Evolutionary conservation across 192 early-diverging fungal genomes (phyloP).

Genomic region (Irineochytrium annulatum): DNA sequence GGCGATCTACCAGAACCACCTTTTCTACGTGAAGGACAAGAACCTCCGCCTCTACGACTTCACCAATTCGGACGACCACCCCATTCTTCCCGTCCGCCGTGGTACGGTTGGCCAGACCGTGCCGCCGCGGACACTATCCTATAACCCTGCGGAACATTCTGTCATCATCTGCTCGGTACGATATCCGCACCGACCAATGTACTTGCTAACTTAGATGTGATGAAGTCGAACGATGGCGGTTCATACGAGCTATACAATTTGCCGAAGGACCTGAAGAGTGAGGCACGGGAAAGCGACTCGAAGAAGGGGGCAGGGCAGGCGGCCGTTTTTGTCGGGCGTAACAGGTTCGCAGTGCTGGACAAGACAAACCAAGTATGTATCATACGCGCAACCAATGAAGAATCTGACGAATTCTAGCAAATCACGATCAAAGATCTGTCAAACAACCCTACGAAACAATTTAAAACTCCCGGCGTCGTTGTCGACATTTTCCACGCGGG

Average conservation of each 20-base stretch:
- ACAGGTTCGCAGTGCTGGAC: slow-evolving; percentile 95
- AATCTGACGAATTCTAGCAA: slow-evolving; percentile 32
- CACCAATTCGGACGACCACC: slow-evolving; percentile 67
- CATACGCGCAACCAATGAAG: neutral
- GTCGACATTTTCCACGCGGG: slow-evolving; percentile 89
- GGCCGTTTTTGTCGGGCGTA: slow-evolving; percentile 92
- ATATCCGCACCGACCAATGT: neutral
- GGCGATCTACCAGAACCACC: slow-evolving; percentile 73
- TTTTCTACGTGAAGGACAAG: slow-evolving; percentile 89
- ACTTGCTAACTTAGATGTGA: neutral
- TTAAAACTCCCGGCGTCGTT: slow-evolving; percentile 72
- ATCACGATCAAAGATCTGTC: slow-evolving; percentile 84
- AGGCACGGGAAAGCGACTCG: slow-evolving; percentile 61
- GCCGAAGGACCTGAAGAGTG: slow-evolving; percentile 63
- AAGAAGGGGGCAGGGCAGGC: slow-evolving; percentile 78
- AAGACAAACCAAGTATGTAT: slow-evolving; percentile 62
- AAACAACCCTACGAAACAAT: slow-evolving; percentile 85
- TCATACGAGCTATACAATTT: slow-evolving; percentile 86
- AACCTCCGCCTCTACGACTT: slow-evolving; percentile 82
- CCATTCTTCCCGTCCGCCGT: slow-evolving; percentile 73
- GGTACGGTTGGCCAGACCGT: slow-evolving; percentile 57
- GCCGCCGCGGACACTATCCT: slow-evolving; percentile 80
- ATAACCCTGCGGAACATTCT: slow-evolving; percentile 90
- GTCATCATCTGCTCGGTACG: slow-evolving; percentile 79
- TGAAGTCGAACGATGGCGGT: slow-evolving; percentile 64